A percentile compares a stretch with the other conserved stretches of the same genome.
Evolutionary conservation across 1,284 basidiomycete genomes (phyloP).

Genomic region (Volvariella volvacea): DNA sequence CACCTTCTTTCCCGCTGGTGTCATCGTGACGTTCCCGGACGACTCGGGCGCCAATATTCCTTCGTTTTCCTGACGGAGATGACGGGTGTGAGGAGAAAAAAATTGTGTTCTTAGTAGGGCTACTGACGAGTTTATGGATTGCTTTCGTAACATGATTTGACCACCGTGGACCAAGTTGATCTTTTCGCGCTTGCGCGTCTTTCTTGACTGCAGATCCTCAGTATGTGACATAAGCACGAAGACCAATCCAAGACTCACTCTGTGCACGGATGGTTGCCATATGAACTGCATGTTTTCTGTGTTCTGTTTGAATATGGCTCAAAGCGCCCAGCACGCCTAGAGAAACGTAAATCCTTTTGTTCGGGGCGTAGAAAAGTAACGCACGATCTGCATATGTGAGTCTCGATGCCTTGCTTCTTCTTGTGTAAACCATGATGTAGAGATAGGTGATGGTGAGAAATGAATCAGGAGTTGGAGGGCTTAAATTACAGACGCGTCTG

Average conservation of each 20-base stretch:
- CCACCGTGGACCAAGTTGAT: slow-evolving; percentile 44
- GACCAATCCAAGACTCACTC: slow-evolving; percentile 20
- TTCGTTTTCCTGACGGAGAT: slow-evolving; percentile 38
- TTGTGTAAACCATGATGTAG: slow-evolving; percentile 22
- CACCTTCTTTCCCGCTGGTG: slow-evolving; percentile 38
- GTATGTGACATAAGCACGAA: background rate
- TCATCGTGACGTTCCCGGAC: slow-evolving; percentile 31
- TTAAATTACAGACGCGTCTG: background rate
- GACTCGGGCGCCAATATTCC: slow-evolving; percentile 32
- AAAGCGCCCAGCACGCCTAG: slow-evolving; percentile 41
- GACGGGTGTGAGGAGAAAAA: no score
- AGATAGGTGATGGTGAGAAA: background rate
- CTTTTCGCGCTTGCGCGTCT: slow-evolving; percentile 36
- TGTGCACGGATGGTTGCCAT: slow-evolving; percentile 40
- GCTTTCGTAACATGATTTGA: slow-evolving; percentile 40
- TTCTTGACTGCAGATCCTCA: slow-evolving; percentile 32
- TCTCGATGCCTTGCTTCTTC: slow-evolving; percentile 27
- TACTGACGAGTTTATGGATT: slow-evolving; percentile 38
- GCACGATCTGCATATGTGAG: slow-evolving; percentile 39
- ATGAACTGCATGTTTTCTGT: slow-evolving; percentile 36
- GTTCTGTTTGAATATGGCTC: slow-evolving; percentile 35
- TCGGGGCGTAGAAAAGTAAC: slow-evolving; percentile 11
- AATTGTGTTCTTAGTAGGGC: no score
- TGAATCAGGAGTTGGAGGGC: background rate
- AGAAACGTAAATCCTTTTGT: background rate